These are phyloP conservation scores for Tetrapisispora fleetii DNA, from an alignment of 805 yeast genomes.

Conservation along the genomic window DNA sequence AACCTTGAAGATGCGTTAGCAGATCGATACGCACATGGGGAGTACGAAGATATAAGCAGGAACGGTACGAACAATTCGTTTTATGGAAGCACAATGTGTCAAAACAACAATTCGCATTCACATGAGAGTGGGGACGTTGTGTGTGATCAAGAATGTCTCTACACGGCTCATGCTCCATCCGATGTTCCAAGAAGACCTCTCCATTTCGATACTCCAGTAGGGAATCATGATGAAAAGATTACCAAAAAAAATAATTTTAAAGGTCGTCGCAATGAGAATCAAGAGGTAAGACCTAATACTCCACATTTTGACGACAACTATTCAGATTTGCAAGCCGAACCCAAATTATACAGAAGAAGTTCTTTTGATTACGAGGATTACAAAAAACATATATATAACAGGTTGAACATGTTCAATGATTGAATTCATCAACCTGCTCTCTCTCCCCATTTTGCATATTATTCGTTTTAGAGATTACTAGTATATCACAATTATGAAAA, in stretches of 20 bases:
- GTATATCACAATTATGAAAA: neutral
- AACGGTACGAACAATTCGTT: neutral
- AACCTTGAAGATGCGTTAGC: neutral
- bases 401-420: conserved; percentile 20
- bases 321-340: neutral
- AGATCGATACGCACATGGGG: neutral
- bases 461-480: neutral
- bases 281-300: neutral
- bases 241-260: neutral
- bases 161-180: neutral
- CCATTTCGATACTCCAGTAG: no score
- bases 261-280: neutral
- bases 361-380: conserved; percentile 26
- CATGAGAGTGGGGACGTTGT: neutral
- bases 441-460: neutral
- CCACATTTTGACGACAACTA: neutral
- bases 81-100: neutral
- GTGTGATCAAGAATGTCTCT: neutral
- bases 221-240: neutral
- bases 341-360: conserved; percentile 2
- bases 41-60: neutral
- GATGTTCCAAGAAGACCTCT: neutral
- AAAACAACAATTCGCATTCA: no score
- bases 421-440: neutral
- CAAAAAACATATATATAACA: conserved; percentile 25